phyloP scores from a whole-genome alignment of 2,329 filamentous ascomycete genomes.

The Albifimbria verrucaria region DNA sequence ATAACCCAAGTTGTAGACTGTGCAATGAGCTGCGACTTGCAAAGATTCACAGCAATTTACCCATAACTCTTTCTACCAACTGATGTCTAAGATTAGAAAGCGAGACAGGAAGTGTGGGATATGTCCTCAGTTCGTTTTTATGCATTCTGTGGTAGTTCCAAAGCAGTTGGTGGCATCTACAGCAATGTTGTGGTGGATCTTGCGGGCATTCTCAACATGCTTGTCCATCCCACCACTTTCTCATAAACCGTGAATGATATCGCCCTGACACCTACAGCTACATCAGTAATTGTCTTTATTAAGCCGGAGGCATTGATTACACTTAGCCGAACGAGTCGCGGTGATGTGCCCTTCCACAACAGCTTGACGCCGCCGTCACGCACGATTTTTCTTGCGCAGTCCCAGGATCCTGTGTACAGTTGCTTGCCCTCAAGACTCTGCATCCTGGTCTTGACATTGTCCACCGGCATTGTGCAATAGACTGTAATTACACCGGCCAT shows the following conservation, averaged over 20 bases:
- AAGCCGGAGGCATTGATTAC: not conserved
- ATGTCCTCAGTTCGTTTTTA: too few relatives aligned
- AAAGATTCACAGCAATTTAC: too few relatives aligned
- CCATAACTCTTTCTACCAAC: too few relatives aligned
- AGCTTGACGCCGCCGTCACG: not conserved
- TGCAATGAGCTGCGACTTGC: too few relatives aligned
- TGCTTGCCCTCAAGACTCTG: not conserved
- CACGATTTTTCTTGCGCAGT: not conserved
- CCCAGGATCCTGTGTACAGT: not conserved
- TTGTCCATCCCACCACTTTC: not conserved
- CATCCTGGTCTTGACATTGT: conserved; percentile 1
- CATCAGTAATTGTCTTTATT: not conserved
- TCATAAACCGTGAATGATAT: conserved; percentile 3
- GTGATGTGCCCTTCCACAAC: conserved; percentile 4
- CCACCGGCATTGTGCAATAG: not conserved
- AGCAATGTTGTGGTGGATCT: not conserved
- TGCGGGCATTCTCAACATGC: not conserved
- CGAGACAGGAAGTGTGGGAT: too few relatives aligned
- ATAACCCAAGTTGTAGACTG: too few relatives aligned
- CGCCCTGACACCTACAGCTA: conserved; percentile 1
- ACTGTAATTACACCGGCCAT: not conserved
- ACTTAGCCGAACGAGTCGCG: conserved; percentile 1
- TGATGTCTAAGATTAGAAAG: too few relatives aligned
- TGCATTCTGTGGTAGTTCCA: not conserved
- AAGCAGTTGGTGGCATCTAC: not conserved